Percentiles rank a stretch among this genome's conserved stretches.
Evolutionary conservation across 108 stramenopile genomes (phyloP).

Genomic region (Cyclostephanos invisitatus): DNA sequence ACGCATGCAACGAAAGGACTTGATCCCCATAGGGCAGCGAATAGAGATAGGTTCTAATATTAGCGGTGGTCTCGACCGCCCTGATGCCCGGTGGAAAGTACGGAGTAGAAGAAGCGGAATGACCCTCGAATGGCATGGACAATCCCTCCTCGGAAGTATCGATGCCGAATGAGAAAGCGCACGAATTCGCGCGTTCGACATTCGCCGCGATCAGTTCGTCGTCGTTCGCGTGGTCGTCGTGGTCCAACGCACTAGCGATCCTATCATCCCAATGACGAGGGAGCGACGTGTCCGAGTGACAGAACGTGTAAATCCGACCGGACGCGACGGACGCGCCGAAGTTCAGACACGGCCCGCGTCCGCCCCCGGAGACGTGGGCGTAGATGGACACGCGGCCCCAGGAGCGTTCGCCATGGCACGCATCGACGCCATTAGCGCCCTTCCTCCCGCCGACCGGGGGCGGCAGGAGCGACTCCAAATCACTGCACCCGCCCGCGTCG

Average conservation of each 20-base stretch:
- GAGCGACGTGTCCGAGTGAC: slow-evolving; percentile 76
- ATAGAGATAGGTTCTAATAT: slow-evolving; percentile 55
- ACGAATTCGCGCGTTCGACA: slow-evolving; percentile 45
- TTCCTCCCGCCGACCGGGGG: not conserved
- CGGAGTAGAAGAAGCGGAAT: not conserved
- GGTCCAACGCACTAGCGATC: slow-evolving; percentile 39
- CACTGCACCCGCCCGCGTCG: slow-evolving; percentile 55
- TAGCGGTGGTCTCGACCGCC: slow-evolving; percentile 69
- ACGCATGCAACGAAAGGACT: slow-evolving; percentile 66
- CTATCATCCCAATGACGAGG: slow-evolving; percentile 60
- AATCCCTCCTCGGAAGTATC: slow-evolving; percentile 57
- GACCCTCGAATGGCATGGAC: slow-evolving; percentile 29
- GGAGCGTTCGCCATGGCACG: slow-evolving; percentile 6
- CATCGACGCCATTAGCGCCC: not conserved
- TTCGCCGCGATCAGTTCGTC: slow-evolving; percentile 6
- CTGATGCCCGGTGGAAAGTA: slow-evolving; percentile 57
- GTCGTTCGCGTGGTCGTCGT: slow-evolving; percentile 10
- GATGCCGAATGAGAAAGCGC: slow-evolving; percentile 78
- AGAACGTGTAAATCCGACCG: slow-evolving; percentile 71
- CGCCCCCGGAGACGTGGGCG: slow-evolving; percentile 56
- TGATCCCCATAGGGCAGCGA: slow-evolving; percentile 90
- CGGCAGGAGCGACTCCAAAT: slow-evolving; percentile 33
- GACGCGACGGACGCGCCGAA: slow-evolving; percentile 63
- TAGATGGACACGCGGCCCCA: slow-evolving; percentile 49
- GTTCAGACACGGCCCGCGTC: slow-evolving; percentile 82